phyloP scores from a whole-genome alignment of 106 monocot species.

The Narthecium ossifragum region DNA sequence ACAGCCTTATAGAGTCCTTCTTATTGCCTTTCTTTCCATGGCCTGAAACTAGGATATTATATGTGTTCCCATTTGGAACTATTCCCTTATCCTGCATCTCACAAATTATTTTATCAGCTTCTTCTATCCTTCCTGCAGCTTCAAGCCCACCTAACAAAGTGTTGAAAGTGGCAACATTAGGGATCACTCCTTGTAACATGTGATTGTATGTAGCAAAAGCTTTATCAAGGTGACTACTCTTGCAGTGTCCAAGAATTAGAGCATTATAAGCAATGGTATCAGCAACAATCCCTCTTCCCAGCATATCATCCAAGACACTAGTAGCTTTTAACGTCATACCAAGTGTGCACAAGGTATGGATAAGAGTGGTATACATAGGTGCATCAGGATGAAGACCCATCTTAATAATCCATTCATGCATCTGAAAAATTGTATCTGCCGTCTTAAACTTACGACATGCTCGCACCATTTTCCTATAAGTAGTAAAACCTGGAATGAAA shows the following conservation, averaged over 20 bases:
- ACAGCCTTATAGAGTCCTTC: slow-evolving; percentile 64
- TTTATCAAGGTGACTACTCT: slow-evolving; percentile 63
- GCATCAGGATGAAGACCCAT: slow-evolving; percentile 57
- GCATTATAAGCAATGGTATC: slow-evolving; percentile 56
- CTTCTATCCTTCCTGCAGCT: slow-evolving; percentile 44
- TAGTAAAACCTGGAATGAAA: slow-evolving; percentile 33
- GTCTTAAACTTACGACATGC: slow-evolving; percentile 45
- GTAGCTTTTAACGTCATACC: slow-evolving; percentile 67
- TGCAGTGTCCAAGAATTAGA: slow-evolving; percentile 75
- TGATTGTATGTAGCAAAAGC: slow-evolving; percentile 45
- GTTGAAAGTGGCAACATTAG: slow-evolving; percentile 71
- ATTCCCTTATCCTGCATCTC: slow-evolving; percentile 63
- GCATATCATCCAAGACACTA: slow-evolving; percentile 49
- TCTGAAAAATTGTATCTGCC: slow-evolving; percentile 44
- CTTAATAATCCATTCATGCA: slow-evolving; percentile 41
- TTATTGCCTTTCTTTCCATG: slow-evolving; percentile 66
- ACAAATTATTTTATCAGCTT: slow-evolving; percentile 38
- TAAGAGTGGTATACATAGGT: slow-evolving; percentile 52
- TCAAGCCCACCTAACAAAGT: slow-evolving; percentile 56
- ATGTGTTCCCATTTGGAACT: slow-evolving; percentile 48
- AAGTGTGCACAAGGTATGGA: slow-evolving; percentile 58
- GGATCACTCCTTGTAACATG: slow-evolving; percentile 50
- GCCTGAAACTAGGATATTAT: slow-evolving; percentile 69
- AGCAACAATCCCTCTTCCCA: slow-evolving; percentile 38
- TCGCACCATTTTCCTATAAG: slow-evolving; percentile 43